Evolutionary conservation across 495 filamentous ascomycete species (phyloP).

Genomic region (Cercophora samala): DNA sequence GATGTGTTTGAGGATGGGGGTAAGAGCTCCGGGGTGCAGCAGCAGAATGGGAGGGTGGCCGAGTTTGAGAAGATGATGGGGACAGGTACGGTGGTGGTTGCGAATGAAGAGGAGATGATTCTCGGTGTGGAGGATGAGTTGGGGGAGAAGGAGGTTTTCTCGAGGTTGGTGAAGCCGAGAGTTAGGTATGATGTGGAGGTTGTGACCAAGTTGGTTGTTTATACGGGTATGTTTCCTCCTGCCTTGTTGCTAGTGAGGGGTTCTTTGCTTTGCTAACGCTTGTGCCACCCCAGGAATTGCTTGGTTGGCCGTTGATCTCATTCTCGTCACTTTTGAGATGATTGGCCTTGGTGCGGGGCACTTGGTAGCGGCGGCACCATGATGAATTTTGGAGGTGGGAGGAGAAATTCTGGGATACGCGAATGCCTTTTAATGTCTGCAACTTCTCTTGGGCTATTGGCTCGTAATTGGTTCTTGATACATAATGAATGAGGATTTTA

Average conservation of each 20-base stretch:
- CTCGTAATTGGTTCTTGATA: background rate
- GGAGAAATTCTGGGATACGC: background rate
- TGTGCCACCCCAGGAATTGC: slow-evolving; percentile 59
- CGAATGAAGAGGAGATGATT: slow-evolving; percentile 25
- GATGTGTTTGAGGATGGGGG: slow-evolving; percentile 24
- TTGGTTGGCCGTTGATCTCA: slow-evolving; percentile 65
- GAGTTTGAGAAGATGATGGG: slow-evolving; percentile 72
- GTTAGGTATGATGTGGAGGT: slow-evolving; percentile 97
- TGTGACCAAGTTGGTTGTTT: slow-evolving; percentile 92
- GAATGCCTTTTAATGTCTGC: background rate
- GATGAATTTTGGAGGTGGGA: background rate
- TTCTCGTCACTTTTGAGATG: slow-evolving; percentile 63
- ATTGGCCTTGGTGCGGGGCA: slow-evolving; percentile 54
- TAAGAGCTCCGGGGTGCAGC: slow-evolving; percentile 31
- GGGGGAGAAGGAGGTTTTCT: slow-evolving; percentile 78
- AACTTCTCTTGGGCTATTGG: background rate
- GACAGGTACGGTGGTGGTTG: slow-evolving; percentile 40
- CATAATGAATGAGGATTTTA: slow-evolving; percentile 8
- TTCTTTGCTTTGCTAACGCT: slow-evolving; percentile 9
- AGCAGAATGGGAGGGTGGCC: slow-evolving; percentile 36
- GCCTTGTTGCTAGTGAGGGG: slow-evolving; percentile 1
- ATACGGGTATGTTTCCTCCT: slow-evolving; percentile 59
- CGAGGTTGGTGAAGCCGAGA: slow-evolving; percentile 75
- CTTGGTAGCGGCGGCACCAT: background rate
- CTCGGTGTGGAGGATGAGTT: slow-evolving; percentile 48